phyloP scores from a whole-genome alignment of 1,284 basidiomycete genomes.

The Marasmius sp. region DNA sequence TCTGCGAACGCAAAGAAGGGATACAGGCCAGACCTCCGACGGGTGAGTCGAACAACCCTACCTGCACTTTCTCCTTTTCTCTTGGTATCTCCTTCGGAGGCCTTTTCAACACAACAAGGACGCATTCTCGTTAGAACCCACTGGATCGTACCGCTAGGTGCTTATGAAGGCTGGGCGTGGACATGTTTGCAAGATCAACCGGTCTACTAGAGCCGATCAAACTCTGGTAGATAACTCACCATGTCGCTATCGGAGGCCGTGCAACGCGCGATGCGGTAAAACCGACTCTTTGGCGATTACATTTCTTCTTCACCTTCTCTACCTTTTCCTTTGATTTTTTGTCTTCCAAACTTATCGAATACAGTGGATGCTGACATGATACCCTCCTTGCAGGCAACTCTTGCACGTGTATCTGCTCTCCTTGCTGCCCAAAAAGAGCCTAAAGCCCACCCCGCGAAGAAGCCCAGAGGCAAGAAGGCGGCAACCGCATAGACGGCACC shows the following conservation, averaged over 20 bases:
- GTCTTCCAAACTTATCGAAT: background rate
- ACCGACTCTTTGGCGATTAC: constrained; percentile 75
- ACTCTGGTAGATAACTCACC: constrained; percentile 54
- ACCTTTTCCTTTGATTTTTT: constrained; percentile 15
- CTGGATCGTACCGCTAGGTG: constrained; percentile 61
- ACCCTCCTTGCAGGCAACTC: constrained; percentile 56
- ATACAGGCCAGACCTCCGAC: constrained; percentile 83
- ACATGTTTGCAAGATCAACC: constrained; percentile 78
- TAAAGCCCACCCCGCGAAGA: constrained; percentile 72
- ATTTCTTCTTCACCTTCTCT: constrained; percentile 28
- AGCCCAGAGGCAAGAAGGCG: constrained; percentile 75
- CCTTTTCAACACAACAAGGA: constrained; percentile 19
- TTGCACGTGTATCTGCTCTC: constrained; percentile 82
- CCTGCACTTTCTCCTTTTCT: constrained; percentile 15
- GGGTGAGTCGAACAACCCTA: constrained; percentile 52
- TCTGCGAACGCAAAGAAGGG: constrained; percentile 68
- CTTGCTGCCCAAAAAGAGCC: constrained; percentile 69
- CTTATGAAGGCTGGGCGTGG: constrained; percentile 81
- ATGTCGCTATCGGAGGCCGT: constrained; percentile 76
- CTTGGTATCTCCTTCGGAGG: constrained; percentile 15
- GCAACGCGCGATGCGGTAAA: constrained; percentile 55
- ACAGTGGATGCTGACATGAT: constrained; percentile 27
- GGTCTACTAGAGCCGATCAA: constrained; percentile 59
- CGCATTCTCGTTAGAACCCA: constrained; percentile 77
- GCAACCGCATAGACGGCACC: background rate